phyloP scores from a whole-genome alignment of 2,329 filamentous ascomycete species.

The Diaporthe sp. region DNA sequence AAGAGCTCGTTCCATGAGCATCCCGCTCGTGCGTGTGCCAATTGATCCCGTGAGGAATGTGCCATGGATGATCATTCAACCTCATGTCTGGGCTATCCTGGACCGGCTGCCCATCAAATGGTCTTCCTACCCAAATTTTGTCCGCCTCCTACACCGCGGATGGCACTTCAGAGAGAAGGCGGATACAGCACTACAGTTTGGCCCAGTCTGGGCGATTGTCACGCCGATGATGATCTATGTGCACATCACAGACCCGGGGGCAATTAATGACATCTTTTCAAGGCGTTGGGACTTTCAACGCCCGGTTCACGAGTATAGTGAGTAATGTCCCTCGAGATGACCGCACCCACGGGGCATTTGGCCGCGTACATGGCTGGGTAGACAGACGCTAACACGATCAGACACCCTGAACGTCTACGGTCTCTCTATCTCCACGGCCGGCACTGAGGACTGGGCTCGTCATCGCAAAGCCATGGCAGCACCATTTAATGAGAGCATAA shows the following conservation, averaged over 20 bases:
- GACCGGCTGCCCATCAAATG: not conserved
- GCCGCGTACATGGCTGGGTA: not conserved
- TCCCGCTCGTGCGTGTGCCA: not conserved
- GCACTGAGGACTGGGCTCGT: slow-evolving; percentile 8
- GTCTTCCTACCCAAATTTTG: slow-evolving; percentile 1
- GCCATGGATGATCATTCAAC: not conserved
- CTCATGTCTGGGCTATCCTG: not conserved
- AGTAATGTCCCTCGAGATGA: not conserved
- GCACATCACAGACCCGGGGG: not conserved
- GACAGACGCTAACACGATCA: not conserved
- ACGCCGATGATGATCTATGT: not conserved
- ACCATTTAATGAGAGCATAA: slow-evolving; percentile 8
- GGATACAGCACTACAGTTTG: not conserved
- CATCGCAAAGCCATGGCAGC: slow-evolving; percentile 12
- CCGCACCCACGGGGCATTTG: not conserved
- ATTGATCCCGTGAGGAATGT: not conserved
- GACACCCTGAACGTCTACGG: slow-evolving; percentile 18
- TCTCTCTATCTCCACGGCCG: not conserved
- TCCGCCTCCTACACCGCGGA: not conserved
- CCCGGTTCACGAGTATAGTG: not conserved
- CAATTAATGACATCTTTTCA: not conserved
- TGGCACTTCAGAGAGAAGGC: slow-evolving; percentile 7
- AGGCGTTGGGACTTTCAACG: slow-evolving; percentile 5
- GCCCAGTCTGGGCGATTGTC: slow-evolving; percentile 9
- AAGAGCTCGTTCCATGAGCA: not conserved